These are phyloP conservation scores for Rhizoclosmatium globosum DNA, from an alignment of 192 early-diverging fungal genomes.

Conservation along the genomic window DNA sequence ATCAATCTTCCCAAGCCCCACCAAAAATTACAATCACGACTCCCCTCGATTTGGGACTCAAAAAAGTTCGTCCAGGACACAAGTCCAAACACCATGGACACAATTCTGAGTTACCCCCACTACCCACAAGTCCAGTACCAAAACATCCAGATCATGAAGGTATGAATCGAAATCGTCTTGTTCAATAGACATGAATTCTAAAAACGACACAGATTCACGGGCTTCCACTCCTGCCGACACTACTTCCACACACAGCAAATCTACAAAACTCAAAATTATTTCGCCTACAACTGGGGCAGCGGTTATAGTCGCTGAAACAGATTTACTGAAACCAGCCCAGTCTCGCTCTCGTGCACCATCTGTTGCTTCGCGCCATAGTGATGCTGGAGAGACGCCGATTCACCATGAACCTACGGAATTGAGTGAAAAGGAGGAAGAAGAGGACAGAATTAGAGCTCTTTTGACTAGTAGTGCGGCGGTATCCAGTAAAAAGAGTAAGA, in stretches of 20 bases:
- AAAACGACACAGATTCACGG: not conserved
- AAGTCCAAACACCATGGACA: not conserved
- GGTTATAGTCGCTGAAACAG: slow-evolving; percentile 23
- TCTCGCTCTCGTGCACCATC: not conserved
- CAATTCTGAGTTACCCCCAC: not conserved
- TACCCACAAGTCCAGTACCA: not conserved
- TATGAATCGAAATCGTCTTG: not conserved
- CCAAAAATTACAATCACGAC: not conserved
- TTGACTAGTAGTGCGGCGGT: slow-evolving; percentile 29
- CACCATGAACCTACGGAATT: not conserved
- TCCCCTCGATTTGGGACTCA: slow-evolving; percentile 1
- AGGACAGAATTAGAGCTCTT: slow-evolving; percentile 23
- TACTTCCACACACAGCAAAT: not conserved
- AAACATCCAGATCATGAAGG: not conserved
- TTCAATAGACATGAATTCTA: not conserved
- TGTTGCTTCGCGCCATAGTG: not conserved
- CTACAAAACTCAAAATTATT: slow-evolving; percentile 24
- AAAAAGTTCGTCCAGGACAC: not conserved
- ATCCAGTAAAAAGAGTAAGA: not conserved
- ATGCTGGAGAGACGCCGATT: not conserved
- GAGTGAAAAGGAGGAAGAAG: slow-evolving; percentile 28
- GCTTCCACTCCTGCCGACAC: not conserved
- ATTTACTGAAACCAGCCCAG: slow-evolving; percentile 8
- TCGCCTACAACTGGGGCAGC: slow-evolving; percentile 20
- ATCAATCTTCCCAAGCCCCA: not conserved